Conservation (phyloP, 768 basidiomycete species). For the Aureoboletus auriporus region DNA sequence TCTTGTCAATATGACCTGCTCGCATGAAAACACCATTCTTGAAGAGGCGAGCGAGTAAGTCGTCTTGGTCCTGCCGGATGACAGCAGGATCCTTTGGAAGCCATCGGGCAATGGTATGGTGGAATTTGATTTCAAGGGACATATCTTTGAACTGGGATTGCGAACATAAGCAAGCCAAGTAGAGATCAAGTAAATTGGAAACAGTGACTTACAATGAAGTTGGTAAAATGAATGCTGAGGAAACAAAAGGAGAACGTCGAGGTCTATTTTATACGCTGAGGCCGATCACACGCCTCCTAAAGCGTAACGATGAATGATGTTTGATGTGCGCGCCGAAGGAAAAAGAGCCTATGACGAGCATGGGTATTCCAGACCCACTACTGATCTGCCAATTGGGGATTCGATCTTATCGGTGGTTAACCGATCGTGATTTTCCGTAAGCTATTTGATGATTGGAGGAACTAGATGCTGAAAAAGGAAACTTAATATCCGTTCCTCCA, state of each 20-base stretch:
- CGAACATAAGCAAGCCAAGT: background rate
- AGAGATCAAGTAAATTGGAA: background rate
- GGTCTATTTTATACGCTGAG: conserved; percentile 2
- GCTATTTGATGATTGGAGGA: no score
- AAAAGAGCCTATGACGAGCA: no score
- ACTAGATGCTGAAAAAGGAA: no score
- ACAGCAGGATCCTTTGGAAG: conserved; percentile 13
- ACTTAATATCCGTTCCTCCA: no score
- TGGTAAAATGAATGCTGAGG: background rate
- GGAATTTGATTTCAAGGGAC: conserved; percentile 16
- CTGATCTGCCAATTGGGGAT: no score
- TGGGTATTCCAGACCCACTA: no score
- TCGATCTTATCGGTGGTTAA: no score
- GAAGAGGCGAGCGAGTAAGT: conserved; percentile 29
- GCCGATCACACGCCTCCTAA: no score
- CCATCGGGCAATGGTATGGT: conserved; percentile 20
- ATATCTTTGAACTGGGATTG: conserved; percentile 3
- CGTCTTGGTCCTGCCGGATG: conserved; percentile 9
- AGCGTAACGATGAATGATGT: no score
- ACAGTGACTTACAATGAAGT: conserved; percentile 1
- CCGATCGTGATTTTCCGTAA: no score
- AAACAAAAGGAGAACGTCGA: background rate
- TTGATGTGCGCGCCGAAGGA: no score
- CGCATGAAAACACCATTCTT: conserved; percentile 7
- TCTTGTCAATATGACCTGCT: conserved; percentile 7